Conservation (phyloP, 2,329 filamentous ascomycete species). For the Aspergillus fijiensis region DNA sequence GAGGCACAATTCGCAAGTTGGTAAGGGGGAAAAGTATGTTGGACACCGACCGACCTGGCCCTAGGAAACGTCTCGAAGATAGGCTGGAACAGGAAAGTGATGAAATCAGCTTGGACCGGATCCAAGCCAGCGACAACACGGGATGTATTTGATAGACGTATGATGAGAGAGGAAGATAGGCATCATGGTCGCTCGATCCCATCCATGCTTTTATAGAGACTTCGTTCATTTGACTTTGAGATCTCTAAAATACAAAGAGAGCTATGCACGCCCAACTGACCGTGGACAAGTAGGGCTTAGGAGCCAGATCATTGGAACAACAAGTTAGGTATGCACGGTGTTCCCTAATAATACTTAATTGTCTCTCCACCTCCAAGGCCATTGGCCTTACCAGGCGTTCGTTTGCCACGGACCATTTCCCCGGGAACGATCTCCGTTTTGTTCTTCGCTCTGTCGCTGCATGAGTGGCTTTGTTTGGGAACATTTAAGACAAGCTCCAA, state of each 20-base stretch:
- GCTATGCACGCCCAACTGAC: background rate
- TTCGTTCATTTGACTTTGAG: background rate
- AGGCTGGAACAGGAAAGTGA: background rate
- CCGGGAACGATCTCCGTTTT: background rate
- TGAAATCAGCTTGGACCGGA: background rate
- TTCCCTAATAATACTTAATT: background rate
- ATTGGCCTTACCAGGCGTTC: background rate
- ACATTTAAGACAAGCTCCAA: background rate
- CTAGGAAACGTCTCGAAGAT: background rate
- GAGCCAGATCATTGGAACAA: background rate
- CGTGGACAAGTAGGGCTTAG: background rate
- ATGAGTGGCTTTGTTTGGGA: background rate
- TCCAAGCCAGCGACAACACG: background rate
- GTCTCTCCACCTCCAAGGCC: background rate
- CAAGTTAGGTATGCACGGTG: background rate
- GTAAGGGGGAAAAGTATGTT: background rate
- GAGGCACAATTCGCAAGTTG: background rate
- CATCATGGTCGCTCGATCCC: background rate
- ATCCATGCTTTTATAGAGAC: background rate
- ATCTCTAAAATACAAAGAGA: background rate
- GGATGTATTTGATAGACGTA: background rate
- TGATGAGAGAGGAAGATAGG: background rate
- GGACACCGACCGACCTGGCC: background rate
- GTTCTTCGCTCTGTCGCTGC: background rate
- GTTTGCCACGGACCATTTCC: background rate